These are phyloP conservation scores for Leccinum longicurvipes DNA, from an alignment of 768 basidiomycete species.

Conservation along the genomic window DNA sequence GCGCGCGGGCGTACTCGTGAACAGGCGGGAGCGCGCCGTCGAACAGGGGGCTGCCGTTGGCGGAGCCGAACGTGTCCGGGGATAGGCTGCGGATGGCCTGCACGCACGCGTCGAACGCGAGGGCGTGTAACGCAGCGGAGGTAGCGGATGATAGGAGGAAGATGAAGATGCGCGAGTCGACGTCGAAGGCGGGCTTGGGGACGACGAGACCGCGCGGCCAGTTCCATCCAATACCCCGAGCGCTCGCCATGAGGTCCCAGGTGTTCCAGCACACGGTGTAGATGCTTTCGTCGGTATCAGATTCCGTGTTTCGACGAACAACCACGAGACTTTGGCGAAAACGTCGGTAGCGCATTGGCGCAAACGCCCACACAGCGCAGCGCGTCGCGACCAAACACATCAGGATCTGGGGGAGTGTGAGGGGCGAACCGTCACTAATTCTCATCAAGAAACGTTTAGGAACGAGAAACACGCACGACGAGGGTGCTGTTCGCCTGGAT, in stretches of 20 bases:
- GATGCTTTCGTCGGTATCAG: conserved; percentile 1
- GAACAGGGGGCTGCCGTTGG: conserved; percentile 36
- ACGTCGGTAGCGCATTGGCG: conserved; percentile 15
- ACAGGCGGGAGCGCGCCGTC: conserved; percentile 31
- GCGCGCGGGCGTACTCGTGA: conserved; percentile 36
- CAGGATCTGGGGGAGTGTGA: conserved; percentile 5
- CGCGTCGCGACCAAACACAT: conserved; percentile 17
- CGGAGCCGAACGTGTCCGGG: conserved; percentile 37
- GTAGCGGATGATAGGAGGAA: conserved; percentile 12
- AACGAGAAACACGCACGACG: conserved; percentile 14
- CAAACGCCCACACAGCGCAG: conserved; percentile 19
- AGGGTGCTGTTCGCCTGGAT: conserved; percentile 15
- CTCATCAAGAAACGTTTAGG: background rate
- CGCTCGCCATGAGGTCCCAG: conserved; percentile 24
- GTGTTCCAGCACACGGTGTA: conserved; percentile 23
- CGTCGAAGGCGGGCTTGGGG: conserved; percentile 6
- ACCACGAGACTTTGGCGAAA: background rate
- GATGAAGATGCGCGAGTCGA: conserved; percentile 3
- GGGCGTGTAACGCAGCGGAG: background rate
- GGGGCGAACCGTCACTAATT: background rate
- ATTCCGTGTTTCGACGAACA: background rate
- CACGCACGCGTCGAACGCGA: conserved; percentile 17
- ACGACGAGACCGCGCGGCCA: conserved; percentile 20
- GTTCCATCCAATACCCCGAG: conserved; percentile 30
- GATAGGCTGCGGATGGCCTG: conserved; percentile 28